Evolutionary conservation across 164 flowering plant species (phyloP).

Genomic region (Sedum album): DNA sequence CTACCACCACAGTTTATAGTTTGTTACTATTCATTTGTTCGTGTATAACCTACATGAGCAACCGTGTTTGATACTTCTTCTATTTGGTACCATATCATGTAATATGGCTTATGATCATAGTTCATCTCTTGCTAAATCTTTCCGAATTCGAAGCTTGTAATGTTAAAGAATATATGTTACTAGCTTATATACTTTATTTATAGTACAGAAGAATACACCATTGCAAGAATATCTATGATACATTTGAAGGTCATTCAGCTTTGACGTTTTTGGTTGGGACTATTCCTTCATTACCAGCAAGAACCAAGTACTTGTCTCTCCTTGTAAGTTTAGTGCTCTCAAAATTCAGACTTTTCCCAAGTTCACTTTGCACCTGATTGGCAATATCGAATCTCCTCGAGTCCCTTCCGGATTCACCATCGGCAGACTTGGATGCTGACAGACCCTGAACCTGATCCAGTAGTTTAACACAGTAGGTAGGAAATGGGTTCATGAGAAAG

Average conservation of each 20-base stretch:
- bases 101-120: too few species aligned
- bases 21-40: background rate
- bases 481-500: slow-evolving; percentile 28
- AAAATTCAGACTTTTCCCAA: slow-evolving; percentile 39
- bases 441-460: slow-evolving; percentile 16
- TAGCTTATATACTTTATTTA: too few species aligned
- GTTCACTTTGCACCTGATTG: slow-evolving; percentile 39
- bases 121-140: too few species aligned
- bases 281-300: slow-evolving; percentile 58
- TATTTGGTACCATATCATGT: too few species aligned
- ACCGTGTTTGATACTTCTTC: too few species aligned
- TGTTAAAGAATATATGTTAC: too few species aligned
- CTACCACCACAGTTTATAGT: background rate
- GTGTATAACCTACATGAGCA: background rate
- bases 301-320: slow-evolving; percentile 49
- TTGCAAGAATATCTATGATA: too few species aligned
- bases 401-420: slow-evolving; percentile 17
- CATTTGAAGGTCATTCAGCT: background rate
- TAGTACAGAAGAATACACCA: too few species aligned
- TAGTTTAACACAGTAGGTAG: slow-evolving; percentile 15
- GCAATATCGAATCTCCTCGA: slow-evolving; percentile 42
- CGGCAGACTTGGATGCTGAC: background rate
- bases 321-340: slow-evolving; percentile 57
- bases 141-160: too few species aligned
- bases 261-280: background rate